Percentiles rank a stretch among this genome's conserved stretches.
These are phyloP conservation scores for Colletotrichum acutatum DNA, from an alignment of 2,329 filamentous ascomycete genomes.

Conservation along the genomic window DNA sequence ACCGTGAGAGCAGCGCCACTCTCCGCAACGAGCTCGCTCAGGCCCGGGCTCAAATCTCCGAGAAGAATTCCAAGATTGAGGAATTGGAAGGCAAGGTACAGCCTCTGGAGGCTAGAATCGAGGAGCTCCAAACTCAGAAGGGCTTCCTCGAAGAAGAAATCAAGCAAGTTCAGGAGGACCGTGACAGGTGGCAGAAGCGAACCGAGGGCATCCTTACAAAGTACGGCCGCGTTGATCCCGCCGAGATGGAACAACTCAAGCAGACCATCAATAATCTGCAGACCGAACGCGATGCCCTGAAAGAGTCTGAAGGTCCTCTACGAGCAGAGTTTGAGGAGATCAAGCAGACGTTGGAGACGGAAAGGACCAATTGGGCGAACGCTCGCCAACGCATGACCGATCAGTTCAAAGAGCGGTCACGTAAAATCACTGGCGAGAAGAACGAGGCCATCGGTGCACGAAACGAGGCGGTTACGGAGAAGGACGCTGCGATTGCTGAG, in stretches of 20 bases:
- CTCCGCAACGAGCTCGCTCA: conserved; percentile 87
- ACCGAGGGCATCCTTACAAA: conserved; percentile 96
- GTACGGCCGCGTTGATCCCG: conserved; percentile 94
- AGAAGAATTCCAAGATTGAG: conserved; percentile 80
- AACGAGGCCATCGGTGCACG: conserved; percentile 63
- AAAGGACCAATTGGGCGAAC: conserved; percentile 64
- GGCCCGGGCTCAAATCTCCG: conserved; percentile 78
- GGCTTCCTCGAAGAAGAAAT: conserved; percentile 88
- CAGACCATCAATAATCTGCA: conserved; percentile 76
- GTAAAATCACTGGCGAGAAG: conserved; percentile 64
- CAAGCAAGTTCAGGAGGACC: conserved; percentile 87
- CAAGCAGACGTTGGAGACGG: conserved; percentile 63
- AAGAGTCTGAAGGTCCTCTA: conserved; percentile 61
- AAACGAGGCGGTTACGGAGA: conserved; percentile 61
- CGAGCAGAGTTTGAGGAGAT: conserved; percentile 64
- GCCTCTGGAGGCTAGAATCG: conserved; percentile 82
- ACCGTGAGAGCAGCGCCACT: conserved; percentile 93
- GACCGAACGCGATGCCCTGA: conserved; percentile 70
- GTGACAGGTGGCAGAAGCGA: conserved; percentile 94
- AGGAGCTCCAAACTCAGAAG: conserved; percentile 84
- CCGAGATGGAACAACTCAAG: conserved; percentile 90
- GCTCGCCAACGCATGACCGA: conserved; percentile 65
- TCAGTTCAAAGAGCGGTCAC: conserved; percentile 72
- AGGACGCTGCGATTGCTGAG: conserved; percentile 63
- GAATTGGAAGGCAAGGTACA: conserved; percentile 80